Evolutionary conservation across 352 stramenopile species (phyloP).

Genomic region (Pythium periplocum): DNA sequence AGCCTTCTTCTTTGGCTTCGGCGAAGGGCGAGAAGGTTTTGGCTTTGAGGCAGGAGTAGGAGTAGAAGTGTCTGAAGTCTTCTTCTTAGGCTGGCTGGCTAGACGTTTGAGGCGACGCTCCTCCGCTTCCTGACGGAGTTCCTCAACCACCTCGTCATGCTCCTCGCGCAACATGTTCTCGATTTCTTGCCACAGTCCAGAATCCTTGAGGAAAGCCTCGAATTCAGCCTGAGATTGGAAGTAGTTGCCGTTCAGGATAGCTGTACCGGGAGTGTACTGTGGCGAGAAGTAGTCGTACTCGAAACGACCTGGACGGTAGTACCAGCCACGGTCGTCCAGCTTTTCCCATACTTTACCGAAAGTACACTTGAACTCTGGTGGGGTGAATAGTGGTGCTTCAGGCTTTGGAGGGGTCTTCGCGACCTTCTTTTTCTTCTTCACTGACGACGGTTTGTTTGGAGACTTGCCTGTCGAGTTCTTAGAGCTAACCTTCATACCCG

Average conservation of each 20-base stretch:
- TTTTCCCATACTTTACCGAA: constrained; percentile 64
- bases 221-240: constrained; percentile 59
- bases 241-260: constrained; percentile 51
- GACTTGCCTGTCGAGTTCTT: background rate
- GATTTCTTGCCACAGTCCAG: constrained; percentile 51
- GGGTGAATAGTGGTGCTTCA: constrained; percentile 35
- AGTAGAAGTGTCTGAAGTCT: constrained; percentile 1
- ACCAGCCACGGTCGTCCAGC: constrained; percentile 56
- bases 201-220: constrained; percentile 54
- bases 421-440: constrained; percentile 22
- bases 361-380: constrained; percentile 59
- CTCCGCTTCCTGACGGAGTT: constrained; percentile 43
- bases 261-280: constrained; percentile 45
- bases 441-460: background rate
- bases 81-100: constrained; percentile 10
- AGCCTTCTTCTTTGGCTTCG: constrained; percentile 4
- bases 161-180: constrained; percentile 47
- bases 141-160: constrained; percentile 42
- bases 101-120: constrained; percentile 18
- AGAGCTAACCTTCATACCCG: background rate
- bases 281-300: constrained; percentile 84
- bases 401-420: constrained; percentile 12
- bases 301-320: constrained; percentile 48
- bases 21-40: background rate
- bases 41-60: background rate